Evolutionary conservation across 805 yeast species (phyloP).

Genomic region (Monosporozyma servazzii): DNA sequence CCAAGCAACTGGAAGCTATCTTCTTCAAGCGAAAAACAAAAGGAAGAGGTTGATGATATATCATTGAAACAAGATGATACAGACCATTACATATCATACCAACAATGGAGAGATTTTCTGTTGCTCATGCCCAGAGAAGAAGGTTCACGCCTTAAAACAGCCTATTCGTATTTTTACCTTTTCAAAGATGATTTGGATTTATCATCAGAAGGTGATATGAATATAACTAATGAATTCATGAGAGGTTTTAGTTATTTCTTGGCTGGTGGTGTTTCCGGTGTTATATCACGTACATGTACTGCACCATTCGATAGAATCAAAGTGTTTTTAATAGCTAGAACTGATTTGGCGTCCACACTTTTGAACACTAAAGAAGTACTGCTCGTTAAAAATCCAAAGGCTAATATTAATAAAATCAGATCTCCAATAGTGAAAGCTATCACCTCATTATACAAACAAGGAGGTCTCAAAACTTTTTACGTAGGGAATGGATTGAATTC

Average conservation of each 20-base stretch:
- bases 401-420: constrained; percentile 39
- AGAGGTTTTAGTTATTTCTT: constrained; percentile 85
- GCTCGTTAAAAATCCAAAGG: constrained; percentile 35
- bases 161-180: constrained; percentile 50
- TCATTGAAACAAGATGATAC: constrained; percentile 17
- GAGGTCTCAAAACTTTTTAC: constrained; percentile 81
- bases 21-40: not conserved
- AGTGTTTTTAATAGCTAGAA: constrained; percentile 86
- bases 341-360: constrained; percentile 66
- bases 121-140: constrained; percentile 71
- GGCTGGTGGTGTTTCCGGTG: constrained; percentile 95
- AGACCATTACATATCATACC: constrained; percentile 65
- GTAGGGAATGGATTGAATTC: constrained; percentile 93
- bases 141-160: constrained; percentile 73
- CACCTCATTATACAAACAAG: constrained; percentile 70
- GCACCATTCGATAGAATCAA: constrained; percentile 96
- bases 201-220: constrained; percentile 87
- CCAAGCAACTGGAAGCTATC: not conserved
- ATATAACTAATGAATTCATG: constrained; percentile 65
- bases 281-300: constrained; percentile 88
- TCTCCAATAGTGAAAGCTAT: constrained; percentile 80
- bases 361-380: constrained; percentile 44
- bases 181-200: constrained; percentile 72
- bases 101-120: constrained; percentile 78
- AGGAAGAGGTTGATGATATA: constrained; percentile 2